phyloP scores from a whole-genome alignment of 2,329 filamentous ascomycete genomes.

The Diplodia seriata region DNA sequence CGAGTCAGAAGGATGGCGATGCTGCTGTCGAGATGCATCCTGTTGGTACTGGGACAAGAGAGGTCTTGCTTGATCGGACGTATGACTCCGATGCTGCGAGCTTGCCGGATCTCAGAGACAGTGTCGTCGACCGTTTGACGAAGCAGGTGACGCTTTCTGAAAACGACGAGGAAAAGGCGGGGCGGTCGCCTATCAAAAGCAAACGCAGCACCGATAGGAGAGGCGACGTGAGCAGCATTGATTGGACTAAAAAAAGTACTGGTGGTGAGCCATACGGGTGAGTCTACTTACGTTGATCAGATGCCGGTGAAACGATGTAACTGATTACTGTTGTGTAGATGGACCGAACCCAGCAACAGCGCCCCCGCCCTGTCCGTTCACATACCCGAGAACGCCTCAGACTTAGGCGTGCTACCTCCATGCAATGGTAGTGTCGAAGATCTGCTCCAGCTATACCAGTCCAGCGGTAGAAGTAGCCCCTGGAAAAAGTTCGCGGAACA shows the following conservation, averaged over 20 bases:
- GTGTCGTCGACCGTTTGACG: slow-evolving; percentile 25
- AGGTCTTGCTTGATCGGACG: slow-evolving; percentile 8
- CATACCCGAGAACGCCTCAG: slow-evolving; percentile 1
- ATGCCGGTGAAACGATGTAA: neutral
- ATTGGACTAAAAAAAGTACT: neutral
- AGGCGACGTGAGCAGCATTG: slow-evolving; percentile 16
- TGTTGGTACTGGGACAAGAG: neutral
- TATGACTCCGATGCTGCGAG: slow-evolving; percentile 30
- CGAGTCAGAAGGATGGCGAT: neutral
- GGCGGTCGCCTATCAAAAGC: neutral
- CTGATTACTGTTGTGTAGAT: neutral
- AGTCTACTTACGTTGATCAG: neutral
- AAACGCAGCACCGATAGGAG: slow-evolving; percentile 5
- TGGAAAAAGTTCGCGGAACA: slow-evolving; percentile 25
- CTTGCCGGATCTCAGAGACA: slow-evolving; percentile 25
- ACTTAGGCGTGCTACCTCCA: slow-evolving; percentile 6
- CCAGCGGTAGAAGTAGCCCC: neutral
- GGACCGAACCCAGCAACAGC: slow-evolving; percentile 17
- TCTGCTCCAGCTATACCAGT: slow-evolving; percentile 3
- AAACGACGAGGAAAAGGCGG: neutral
- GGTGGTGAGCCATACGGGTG: slow-evolving; percentile 10
- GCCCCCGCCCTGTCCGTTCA: slow-evolving; percentile 7
- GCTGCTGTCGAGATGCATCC: neutral
- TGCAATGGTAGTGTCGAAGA: slow-evolving; percentile 16
- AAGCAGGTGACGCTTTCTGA: neutral